Evolutionary conservation across 805 yeast species (phyloP).

Genomic region (Saturnispora galanensis): DNA sequence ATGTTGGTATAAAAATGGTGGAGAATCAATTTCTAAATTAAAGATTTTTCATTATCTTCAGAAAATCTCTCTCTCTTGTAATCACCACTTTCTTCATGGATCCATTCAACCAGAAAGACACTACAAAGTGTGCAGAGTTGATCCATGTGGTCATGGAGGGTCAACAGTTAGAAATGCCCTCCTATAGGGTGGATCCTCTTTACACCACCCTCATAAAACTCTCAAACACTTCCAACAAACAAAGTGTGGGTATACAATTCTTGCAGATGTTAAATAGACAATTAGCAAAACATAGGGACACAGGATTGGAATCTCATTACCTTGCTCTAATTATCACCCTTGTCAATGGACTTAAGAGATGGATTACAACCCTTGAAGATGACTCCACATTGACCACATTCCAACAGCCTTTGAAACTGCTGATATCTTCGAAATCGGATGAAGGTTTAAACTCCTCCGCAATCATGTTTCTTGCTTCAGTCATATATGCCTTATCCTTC

Average conservation of each 20-base stretch:
- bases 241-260: background rate
- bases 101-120: background rate
- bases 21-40: too few relatives aligned
- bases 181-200: too few relatives aligned
- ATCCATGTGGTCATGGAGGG: background rate
- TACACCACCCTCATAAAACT: background rate
- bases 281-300: background rate
- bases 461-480: conserved; percentile 54
- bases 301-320: background rate
- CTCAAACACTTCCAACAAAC: background rate
- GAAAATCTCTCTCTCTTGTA: too few relatives aligned
- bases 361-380: conserved; percentile 7
- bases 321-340: background rate
- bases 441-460: conserved; percentile 17
- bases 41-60: too few relatives aligned
- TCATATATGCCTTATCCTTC: conserved; percentile 62
- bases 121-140: background rate
- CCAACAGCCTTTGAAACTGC: conserved; percentile 64
- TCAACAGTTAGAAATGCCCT: too few relatives aligned
- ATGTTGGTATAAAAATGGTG: too few relatives aligned
- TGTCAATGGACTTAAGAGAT: background rate
- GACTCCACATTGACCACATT: conserved; percentile 29
- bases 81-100: too few relatives aligned
- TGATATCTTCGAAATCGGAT: conserved; percentile 70
- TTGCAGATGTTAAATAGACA: background rate